These are phyloP conservation scores for Asclepias syriaca DNA, from an alignment of 257 asterid genomes.

Conservation along the genomic window DNA sequence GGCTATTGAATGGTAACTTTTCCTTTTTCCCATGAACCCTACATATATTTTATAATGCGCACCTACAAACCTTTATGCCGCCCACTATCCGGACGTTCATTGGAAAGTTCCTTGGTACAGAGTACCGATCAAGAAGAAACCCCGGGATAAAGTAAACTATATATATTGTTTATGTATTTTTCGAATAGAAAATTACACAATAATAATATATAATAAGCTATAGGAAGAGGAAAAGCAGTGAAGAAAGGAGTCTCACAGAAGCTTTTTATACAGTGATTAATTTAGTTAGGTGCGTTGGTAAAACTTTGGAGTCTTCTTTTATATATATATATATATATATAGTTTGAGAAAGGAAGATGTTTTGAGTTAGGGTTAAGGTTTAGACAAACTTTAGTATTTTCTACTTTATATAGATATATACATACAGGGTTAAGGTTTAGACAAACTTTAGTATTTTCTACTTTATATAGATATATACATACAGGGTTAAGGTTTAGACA, in stretches of 20 bases:
- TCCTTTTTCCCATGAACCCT: too few species aligned
- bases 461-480: too few species aligned
- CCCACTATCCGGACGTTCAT: not conserved
- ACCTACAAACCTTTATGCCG: not conserved
- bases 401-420: not conserved
- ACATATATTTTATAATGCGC: not conserved
- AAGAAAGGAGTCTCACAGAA: too few species aligned
- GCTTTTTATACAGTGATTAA: too few species aligned
- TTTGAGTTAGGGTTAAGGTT: slow-evolving; percentile 23
- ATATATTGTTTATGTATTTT: too few species aligned
- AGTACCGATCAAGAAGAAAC: not conserved
- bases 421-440: slow-evolving; percentile 8
- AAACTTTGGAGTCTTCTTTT: too few species aligned
- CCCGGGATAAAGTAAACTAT: too few species aligned
- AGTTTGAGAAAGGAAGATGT: not conserved
- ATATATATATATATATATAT: too few species aligned
- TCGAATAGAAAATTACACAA: too few species aligned
- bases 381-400: slow-evolving; percentile 27
- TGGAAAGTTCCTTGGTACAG: not conserved
- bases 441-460: slow-evolving; percentile 27
- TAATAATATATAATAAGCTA: too few species aligned
- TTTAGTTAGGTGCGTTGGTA: too few species aligned
- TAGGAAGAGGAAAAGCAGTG: too few species aligned
- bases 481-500: slow-evolving; percentile 18
- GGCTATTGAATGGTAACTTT: not conserved